Evolutionary conservation across 495 filamentous ascomycete species (phyloP).

Genomic region (Podospora bellae-mahoneyi): DNA sequence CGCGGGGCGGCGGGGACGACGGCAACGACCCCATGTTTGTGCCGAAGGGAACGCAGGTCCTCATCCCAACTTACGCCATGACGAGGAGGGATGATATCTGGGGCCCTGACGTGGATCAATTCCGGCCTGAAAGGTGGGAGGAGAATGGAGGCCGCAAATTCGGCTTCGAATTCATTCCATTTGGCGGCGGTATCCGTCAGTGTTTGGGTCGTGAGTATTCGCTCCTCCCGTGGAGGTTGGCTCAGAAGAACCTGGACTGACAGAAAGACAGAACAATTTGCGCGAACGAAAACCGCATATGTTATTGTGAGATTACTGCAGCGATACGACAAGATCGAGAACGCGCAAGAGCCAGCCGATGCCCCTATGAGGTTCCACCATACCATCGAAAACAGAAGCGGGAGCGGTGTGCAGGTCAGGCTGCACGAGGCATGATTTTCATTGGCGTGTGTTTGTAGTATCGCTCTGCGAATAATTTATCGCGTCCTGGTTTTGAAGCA

Average conservation of each 20-base stretch:
- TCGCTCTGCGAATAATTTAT: neutral
- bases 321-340: conserved; percentile 41
- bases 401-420: conserved; percentile 42
- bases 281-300: conserved; percentile 43
- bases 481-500: no score
- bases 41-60: conserved; percentile 35
- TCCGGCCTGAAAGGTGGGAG: conserved; percentile 34
- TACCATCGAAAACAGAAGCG: conserved; percentile 47
- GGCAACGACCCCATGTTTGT: conserved; percentile 24
- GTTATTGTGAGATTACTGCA: conserved; percentile 45
- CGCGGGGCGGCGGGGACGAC: conserved; percentile 42
- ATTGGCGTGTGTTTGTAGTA: neutral
- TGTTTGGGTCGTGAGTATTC: conserved; percentile 30
- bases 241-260: neutral
- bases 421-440: conserved; percentile 29
- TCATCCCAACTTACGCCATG: conserved; percentile 38
- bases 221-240: neutral
- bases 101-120: conserved; percentile 31
- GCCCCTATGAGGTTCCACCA: conserved; percentile 39
- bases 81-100: conserved; percentile 39
- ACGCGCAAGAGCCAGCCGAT: conserved; percentile 33
- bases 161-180: conserved; percentile 40
- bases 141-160: conserved; percentile 27
- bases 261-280: conserved; percentile 41
- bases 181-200: conserved; percentile 25